These are phyloP conservation scores for Eimeria zaria DNA, from an alignment of 169 alveolate genomes.

Conservation along the genomic window DNA sequence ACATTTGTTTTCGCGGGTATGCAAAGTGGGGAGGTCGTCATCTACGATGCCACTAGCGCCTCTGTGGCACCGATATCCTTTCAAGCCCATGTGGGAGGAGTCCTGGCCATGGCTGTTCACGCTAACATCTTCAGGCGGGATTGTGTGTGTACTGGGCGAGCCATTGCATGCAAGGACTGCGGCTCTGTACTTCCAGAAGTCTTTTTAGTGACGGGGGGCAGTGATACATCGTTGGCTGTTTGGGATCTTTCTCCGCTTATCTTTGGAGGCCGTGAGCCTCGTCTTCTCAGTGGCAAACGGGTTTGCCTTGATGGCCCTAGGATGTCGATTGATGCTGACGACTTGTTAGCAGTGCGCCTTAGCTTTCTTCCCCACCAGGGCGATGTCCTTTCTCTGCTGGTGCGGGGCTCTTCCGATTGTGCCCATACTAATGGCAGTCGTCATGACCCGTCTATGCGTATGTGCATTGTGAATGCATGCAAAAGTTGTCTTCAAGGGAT, in stretches of 20 bases:
- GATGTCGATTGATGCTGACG: conserved; percentile 71
- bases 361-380: conserved; percentile 83
- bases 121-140: conserved; percentile 21
- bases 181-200: conserved; percentile 63
- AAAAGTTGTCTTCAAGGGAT: conserved; percentile 35
- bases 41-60: conserved; percentile 74
- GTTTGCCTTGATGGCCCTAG: conserved; percentile 57
- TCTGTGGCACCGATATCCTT: conserved; percentile 73
- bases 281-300: conserved; percentile 55
- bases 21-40: conserved; percentile 76
- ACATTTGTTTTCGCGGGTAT: conserved; percentile 69
- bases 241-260: conserved; percentile 81
- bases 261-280: conserved; percentile 74
- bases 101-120: conserved; percentile 79
- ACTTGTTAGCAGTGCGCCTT: conserved; percentile 70
- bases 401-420: conserved; percentile 17
- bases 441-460: conserved; percentile 40
- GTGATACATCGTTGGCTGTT: conserved; percentile 81
- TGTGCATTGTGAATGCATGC: conserved; percentile 45
- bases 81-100: conserved; percentile 84
- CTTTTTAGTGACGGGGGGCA: conserved; percentile 80
- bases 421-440: conserved; percentile 21
- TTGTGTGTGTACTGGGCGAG: conserved; percentile 28
- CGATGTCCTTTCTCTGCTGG: conserved; percentile 78
- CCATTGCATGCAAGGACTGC: conserved; percentile 65